A percentile compares a stretch with the other conserved stretches of the same genome.
Conservation (phyloP, 768 basidiomycete species). For the Antrodiella citrinella region DNA sequence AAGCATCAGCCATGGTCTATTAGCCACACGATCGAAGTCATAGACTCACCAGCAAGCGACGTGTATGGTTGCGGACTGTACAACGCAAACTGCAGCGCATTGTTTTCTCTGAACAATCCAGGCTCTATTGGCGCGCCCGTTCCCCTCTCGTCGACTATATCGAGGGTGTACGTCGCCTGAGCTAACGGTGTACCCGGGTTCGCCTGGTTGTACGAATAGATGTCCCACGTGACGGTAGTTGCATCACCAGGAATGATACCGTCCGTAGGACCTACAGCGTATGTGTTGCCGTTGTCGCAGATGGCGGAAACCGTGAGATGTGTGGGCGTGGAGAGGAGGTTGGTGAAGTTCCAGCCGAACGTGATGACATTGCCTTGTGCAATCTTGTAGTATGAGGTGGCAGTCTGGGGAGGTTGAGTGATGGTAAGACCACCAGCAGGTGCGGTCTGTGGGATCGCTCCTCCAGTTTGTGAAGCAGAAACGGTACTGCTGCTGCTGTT, state of each 20-base stretch:
- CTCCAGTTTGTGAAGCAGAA: not conserved
- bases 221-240: constrained; percentile 72
- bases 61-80: constrained; percentile 75
- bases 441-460: constrained; percentile 40
- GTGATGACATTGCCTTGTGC: constrained; percentile 66
- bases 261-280: constrained; percentile 74
- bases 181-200: constrained; percentile 61
- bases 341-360: constrained; percentile 87
- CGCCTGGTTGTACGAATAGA: constrained; percentile 63
- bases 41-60: constrained; percentile 38
- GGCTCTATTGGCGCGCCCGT: constrained; percentile 46
- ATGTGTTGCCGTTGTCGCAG: constrained; percentile 84
- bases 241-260: constrained; percentile 65
- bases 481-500: not conserved
- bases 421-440: constrained; percentile 62
- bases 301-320: constrained; percentile 75
- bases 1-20: not conserved
- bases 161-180: constrained; percentile 68
- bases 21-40: not conserved
- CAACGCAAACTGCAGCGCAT: constrained; percentile 69
- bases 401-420: constrained; percentile 75
- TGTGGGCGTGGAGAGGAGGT: constrained; percentile 60
- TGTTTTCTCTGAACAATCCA: constrained; percentile 65
- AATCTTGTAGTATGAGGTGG: constrained; percentile 86
- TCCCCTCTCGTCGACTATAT: constrained; percentile 79